Percentiles rank a stretch among this genome's conserved stretches.
phyloP scores from a whole-genome alignment of 768 basidiomycete species.

The Tricholoma terreum region DNA sequence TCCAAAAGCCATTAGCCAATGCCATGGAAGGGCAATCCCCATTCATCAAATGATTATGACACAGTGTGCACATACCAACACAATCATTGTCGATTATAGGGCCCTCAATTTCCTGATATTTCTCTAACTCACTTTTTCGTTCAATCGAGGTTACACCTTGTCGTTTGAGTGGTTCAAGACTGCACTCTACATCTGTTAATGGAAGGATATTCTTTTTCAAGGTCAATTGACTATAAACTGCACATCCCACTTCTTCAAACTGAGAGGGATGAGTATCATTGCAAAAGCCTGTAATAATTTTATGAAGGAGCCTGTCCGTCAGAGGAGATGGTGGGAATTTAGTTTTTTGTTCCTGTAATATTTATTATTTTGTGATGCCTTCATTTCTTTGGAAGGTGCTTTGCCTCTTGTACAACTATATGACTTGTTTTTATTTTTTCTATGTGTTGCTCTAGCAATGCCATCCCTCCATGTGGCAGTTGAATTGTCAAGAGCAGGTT shows the following conservation, averaged over 20 bases:
- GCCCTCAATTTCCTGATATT: background rate
- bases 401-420: too few relatives aligned
- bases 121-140: background rate
- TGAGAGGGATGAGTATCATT: too few relatives aligned
- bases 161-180: background rate
- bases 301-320: too few relatives aligned
- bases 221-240: background rate
- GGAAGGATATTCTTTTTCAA: background rate
- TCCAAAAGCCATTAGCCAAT: constrained; percentile 30
- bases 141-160: background rate
- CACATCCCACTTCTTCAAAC: too few relatives aligned
- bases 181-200: background rate
- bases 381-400: too few relatives aligned
- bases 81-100: background rate
- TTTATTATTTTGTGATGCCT: too few relatives aligned
- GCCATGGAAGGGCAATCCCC: constrained; percentile 12
- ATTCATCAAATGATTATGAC: constrained; percentile 1
- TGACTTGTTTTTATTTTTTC: too few relatives aligned
- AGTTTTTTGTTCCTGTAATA: too few relatives aligned
- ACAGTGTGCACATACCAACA: constrained; percentile 1
- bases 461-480: too few relatives aligned
- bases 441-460: too few relatives aligned
- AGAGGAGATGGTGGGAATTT: too few relatives aligned
- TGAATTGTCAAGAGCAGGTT: background rate
- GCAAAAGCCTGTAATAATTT: background rate